phyloP scores from a whole-genome alignment of 108 stramenopile genomes.

The Parietichytrium sp. region DNA sequence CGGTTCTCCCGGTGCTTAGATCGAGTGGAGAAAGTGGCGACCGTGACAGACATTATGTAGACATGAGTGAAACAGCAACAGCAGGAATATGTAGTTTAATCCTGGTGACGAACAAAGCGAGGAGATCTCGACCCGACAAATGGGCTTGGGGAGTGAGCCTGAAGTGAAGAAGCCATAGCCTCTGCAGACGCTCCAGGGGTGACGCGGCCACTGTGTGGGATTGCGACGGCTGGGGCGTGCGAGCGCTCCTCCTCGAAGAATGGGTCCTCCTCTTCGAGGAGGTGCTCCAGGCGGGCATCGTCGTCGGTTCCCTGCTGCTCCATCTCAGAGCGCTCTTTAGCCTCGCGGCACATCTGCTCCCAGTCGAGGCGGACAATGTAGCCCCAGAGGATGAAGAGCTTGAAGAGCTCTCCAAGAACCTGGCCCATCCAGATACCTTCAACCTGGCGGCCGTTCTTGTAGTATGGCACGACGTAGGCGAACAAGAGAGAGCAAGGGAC shows the following conservation, averaged over 20 bases:
- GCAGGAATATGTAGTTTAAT: no score
- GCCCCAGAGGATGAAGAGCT: slow-evolving; percentile 5
- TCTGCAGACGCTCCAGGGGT: neutral
- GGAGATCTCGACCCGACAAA: slow-evolving; percentile 26
- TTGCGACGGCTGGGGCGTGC: slow-evolving; percentile 9
- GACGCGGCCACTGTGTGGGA: neutral
- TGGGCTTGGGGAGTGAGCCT: slow-evolving; percentile 5
- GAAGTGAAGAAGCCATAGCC: neutral
- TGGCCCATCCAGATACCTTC: slow-evolving; percentile 35
- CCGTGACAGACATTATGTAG: no score
- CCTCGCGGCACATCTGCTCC: slow-evolving; percentile 13
- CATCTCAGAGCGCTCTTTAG: slow-evolving; percentile 34
- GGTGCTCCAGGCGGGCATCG: slow-evolving; percentile 33
- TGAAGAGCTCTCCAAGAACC: slow-evolving; percentile 36
- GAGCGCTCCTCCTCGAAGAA: slow-evolving; percentile 7
- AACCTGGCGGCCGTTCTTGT: slow-evolving; percentile 18
- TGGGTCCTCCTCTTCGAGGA: slow-evolving; percentile 33
- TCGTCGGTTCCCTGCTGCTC: neutral
- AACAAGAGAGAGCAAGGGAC: slow-evolving; percentile 34
- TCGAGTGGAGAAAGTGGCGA: no score
- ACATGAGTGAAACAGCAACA: no score
- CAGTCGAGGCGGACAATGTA: slow-evolving; percentile 36
- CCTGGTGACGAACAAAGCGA: slow-evolving; percentile 12
- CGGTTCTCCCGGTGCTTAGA: no score
- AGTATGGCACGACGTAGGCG: slow-evolving; percentile 9